Evolutionary conservation across 2,329 filamentous ascomycete genomes (phyloP).

Genomic region (Rosellinia necatrix): DNA sequence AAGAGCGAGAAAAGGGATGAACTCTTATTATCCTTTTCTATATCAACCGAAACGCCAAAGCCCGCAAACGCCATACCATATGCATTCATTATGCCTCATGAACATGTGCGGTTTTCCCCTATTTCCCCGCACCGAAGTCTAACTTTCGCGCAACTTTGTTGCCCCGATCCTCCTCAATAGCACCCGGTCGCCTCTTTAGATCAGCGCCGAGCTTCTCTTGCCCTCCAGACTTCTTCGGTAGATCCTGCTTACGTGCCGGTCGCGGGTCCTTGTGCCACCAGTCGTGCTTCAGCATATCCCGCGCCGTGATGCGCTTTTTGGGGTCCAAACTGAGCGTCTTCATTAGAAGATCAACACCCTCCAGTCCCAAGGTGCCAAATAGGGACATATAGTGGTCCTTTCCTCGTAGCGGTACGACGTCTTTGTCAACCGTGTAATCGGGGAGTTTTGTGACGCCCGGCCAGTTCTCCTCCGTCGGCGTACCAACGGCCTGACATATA

Average conservation of each 20-base stretch:
- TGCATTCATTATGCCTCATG: conserved; percentile 12
- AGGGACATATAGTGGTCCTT: conserved; percentile 74
- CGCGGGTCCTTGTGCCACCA: conserved; percentile 87
- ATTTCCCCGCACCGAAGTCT: conserved; percentile 67
- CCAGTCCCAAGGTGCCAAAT: conserved; percentile 79
- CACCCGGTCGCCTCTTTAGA: conserved; percentile 75
- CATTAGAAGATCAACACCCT: conserved; percentile 87
- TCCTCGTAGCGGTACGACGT: conserved; percentile 63
- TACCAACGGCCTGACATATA: conserved; percentile 85
- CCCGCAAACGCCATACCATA: conserved; percentile 29
- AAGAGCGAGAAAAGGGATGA: not conserved
- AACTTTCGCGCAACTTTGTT: conserved; percentile 83
- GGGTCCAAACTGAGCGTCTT: conserved; percentile 85
- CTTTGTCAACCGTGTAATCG: conserved; percentile 75
- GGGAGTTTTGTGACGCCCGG: conserved; percentile 83
- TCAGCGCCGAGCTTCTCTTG: conserved; percentile 79
- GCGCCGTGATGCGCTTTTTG: conserved; percentile 77
- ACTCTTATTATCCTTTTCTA: not conserved
- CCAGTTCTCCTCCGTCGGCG: conserved; percentile 93
- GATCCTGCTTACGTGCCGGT: conserved; percentile 78
- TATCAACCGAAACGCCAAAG: conserved; percentile 6
- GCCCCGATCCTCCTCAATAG: conserved; percentile 69
- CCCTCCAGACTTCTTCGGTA: conserved; percentile 77
- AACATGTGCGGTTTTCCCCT: conserved; percentile 27
- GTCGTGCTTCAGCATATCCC: conserved; percentile 76